Conservation (phyloP, 2,329 filamentous ascomycete genomes). For the Aspergillus arachidicola region DNA sequence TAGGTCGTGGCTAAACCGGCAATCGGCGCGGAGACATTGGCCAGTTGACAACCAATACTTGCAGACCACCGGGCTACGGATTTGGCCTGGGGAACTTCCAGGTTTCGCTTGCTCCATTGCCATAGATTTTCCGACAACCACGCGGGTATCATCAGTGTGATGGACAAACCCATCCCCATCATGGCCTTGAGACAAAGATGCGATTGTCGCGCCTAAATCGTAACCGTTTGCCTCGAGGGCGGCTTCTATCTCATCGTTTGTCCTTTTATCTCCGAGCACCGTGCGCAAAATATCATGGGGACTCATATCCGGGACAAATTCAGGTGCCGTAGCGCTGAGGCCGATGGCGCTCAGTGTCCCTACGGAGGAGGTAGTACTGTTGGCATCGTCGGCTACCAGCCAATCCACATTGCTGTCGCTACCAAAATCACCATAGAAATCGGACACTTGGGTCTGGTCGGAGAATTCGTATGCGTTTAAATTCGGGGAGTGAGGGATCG, state of each 20-base stretch:
- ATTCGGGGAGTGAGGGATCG: conserved; percentile 92
- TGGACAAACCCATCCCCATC: conserved; percentile 53
- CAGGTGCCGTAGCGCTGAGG: conserved; percentile 79
- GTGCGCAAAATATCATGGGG: conserved; percentile 97
- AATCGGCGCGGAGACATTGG: conserved; percentile 94
- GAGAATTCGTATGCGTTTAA: conserved; percentile 95
- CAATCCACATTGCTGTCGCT: conserved; percentile 90
- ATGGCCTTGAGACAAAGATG: conserved; percentile 79
- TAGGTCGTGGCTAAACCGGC: conserved; percentile 93
- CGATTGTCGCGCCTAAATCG: conserved; percentile 88
- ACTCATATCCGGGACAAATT: conserved; percentile 89
- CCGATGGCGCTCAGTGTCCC: conserved; percentile 70
- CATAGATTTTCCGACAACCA: conserved; percentile 90
- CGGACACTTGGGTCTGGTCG: conserved; percentile 76
- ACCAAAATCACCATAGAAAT: conserved; percentile 88
- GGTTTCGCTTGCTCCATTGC: conserved; percentile 71
- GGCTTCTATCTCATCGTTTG: conserved; percentile 93
- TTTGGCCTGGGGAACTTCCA: conserved; percentile 72
- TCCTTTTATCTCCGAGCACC: conserved; percentile 83
- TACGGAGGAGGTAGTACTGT: conserved; percentile 76
- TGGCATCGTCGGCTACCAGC: conserved; percentile 86
- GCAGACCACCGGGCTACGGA: conserved; percentile 87
- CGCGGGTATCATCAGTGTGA: conserved; percentile 61
- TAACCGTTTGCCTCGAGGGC: conserved; percentile 87
- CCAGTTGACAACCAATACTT: conserved; percentile 96